A percentile compares a stretch with the other conserved stretches of the same genome.
phyloP scores from a whole-genome alignment of 257 asterid species.

The Solanum pinnatisectum region DNA sequence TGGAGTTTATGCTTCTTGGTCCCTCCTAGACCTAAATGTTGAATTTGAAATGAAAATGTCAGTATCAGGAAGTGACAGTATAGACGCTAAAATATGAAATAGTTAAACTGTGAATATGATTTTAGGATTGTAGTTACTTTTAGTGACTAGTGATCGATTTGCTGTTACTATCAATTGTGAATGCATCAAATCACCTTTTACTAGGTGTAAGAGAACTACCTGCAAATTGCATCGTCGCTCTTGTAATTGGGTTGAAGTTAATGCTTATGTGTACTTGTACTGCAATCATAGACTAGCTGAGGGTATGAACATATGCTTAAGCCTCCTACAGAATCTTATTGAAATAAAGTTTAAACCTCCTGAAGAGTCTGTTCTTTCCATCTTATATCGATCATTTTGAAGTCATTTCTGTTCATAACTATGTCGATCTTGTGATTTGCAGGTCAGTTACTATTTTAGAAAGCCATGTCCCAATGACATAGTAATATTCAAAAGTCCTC shows the following conservation, averaged over 20 bases:
- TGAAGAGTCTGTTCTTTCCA: background rate
- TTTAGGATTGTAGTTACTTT: background rate
- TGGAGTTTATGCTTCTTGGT: background rate
- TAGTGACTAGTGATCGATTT: background rate
- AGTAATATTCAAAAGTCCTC: slow-evolving; percentile 85
- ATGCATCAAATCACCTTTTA: background rate
- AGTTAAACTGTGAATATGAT: background rate
- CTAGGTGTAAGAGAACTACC: background rate
- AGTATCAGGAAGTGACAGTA: background rate
- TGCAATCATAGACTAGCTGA: background rate
- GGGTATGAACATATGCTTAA: background rate
- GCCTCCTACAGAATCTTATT: background rate
- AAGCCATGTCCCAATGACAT: slow-evolving; percentile 75
- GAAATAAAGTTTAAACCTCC: background rate
- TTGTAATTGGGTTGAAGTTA: background rate
- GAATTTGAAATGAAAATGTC: background rate
- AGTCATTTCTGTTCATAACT: background rate
- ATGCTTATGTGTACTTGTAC: background rate
- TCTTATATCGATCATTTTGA: background rate
- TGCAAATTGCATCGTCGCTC: background rate
- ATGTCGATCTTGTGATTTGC: slow-evolving; percentile 4
- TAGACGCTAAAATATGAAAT: background rate
- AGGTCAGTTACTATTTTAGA: slow-evolving; percentile 82
- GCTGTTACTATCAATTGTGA: background rate
- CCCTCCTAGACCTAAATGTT: background rate